Base-by-base conservation (phyloP, 768 basidiomycete genomes). In the Sistotremastrum suecicum region DNA sequence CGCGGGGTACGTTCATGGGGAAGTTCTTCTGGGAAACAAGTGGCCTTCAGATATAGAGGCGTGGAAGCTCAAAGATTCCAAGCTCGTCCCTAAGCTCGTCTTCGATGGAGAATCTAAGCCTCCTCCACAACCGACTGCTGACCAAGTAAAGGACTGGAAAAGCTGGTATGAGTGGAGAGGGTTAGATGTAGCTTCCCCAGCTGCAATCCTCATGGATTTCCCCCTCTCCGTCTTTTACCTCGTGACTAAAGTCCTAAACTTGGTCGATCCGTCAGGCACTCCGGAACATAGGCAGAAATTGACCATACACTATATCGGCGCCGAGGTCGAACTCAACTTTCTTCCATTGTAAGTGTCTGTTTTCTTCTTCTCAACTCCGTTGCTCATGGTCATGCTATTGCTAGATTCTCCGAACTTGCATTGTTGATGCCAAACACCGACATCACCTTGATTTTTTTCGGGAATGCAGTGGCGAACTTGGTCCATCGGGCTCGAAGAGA, bases 161-260 rank as follows among this genome's bases (percentile, higher is more conserved):
- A 63, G 65, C 29, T 72, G 68, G 57, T 66, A 71, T 52, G 49
- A 60, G 41, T 71, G 70, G 71, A 64, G 71, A 35, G 59, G 62
- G 41, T 53, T 72, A 20, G 63, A 70, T 34, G 54, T 68, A 36
- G 54, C 56, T 29, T 69, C 69, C 20, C 66, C 68, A 5, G 68
- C 66, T 0, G 66, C 62, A 29, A 57, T 72, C 35, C 57, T 69
- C n/a, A 57, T 72, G 52, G 64, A 68, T 43, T 70, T 61, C 50
- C 67, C 70, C 6, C 53, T 72, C 49, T 59, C 62, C 10, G 56
- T 67, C 28, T 71, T 68, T 48, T 58, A 63, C 20, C 50, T 71
- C 29, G 50, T 66, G 35, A 60, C 60, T 43, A 52, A 64, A 40
- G 53, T 64, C 41, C 53, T 71, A 10, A 54, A 61, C 5, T 48